A percentile compares a stretch with the other conserved stretches of the same genome.
phyloP scores from a whole-genome alignment of 2,329 filamentous ascomycete species.

The Stemphylium lycopersici region DNA sequence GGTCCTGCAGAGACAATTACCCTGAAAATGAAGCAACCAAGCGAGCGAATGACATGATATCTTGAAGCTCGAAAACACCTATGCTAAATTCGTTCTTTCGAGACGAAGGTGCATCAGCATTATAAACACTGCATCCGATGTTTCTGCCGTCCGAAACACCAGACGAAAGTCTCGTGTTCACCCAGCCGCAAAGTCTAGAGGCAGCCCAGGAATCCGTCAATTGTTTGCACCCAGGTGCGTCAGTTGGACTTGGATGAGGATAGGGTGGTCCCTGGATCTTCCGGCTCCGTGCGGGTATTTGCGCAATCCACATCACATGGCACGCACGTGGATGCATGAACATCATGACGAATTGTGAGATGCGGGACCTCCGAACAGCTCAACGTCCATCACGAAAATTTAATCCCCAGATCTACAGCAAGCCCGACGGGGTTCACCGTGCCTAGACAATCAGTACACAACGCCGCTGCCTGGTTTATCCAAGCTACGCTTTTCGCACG shows the following conservation, averaged over 20 bases:
- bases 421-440: not conserved
- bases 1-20: not conserved
- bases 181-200: not conserved
- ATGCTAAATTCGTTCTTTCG: too few relatives aligned
- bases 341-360: constrained; percentile 10
- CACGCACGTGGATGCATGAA: constrained; percentile 13
- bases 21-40: not conserved
- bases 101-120: too few relatives aligned
- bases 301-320: constrained; percentile 12
- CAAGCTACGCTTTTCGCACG: not conserved
- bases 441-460: not conserved
- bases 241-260: constrained; percentile 1
- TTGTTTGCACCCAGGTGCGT: not conserved
- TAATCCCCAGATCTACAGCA: constrained; percentile 7
- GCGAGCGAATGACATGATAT: not conserved
- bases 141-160: not conserved
- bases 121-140: too few relatives aligned
- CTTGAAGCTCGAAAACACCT: too few relatives aligned
- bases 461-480: not conserved
- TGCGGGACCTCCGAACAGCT: constrained; percentile 3
- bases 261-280: constrained; percentile 7
- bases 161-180: not conserved
- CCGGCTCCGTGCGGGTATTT: constrained; percentile 13
- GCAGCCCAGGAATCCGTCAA: not conserved
- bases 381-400: constrained; percentile 3